Percentiles rank a stretch among this genome's conserved stretches.
Conservation (phyloP, 2,329 filamentous ascomycete species). For the Diaporthe longicolla region DNA sequence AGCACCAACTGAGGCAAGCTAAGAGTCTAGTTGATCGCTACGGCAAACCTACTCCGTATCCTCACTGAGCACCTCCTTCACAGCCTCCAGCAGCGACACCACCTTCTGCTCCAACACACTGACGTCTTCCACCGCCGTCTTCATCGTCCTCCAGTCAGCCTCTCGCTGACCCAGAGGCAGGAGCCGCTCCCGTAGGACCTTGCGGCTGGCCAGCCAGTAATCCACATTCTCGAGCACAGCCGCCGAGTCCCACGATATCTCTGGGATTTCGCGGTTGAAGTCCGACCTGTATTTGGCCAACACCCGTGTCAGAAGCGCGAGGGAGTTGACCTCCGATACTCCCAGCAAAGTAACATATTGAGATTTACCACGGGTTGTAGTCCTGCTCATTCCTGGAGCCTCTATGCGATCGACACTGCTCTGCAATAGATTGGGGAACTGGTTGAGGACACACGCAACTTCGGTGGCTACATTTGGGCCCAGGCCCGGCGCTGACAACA, state of each 20-base stretch:
- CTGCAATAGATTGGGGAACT: slow-evolving; percentile 84
- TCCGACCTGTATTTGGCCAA: slow-evolving; percentile 75
- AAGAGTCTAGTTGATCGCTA: background rate
- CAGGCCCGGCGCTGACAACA: slow-evolving; percentile 78
- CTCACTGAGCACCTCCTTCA: slow-evolving; percentile 69
- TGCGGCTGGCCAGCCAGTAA: slow-evolving; percentile 80
- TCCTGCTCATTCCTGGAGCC: slow-evolving; percentile 68
- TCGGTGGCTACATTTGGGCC: slow-evolving; percentile 87
- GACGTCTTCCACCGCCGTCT: slow-evolving; percentile 61
- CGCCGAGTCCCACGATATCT: slow-evolving; percentile 81
- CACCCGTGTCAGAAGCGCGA: slow-evolving; percentile 82
- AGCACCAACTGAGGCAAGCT: slow-evolving; percentile 15
- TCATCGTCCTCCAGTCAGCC: slow-evolving; percentile 68
- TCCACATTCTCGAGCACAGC: slow-evolving; percentile 86
- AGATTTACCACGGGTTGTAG: slow-evolving; percentile 61
- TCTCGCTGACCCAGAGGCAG: slow-evolving; percentile 82
- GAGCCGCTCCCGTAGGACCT: slow-evolving; percentile 79
- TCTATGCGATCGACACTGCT: slow-evolving; percentile 82
- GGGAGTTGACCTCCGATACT: slow-evolving; percentile 82
- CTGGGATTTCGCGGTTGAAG: slow-evolving; percentile 80
- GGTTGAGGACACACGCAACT: slow-evolving; percentile 88
- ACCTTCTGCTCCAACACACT: slow-evolving; percentile 83
- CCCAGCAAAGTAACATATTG: slow-evolving; percentile 81
- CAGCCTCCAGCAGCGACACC: slow-evolving; percentile 75
- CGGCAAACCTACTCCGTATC: slow-evolving; percentile 57